phyloP scores from a whole-genome alignment of 495 filamentous ascomycete genomes.

The Aspergillus egyptiacus region DNA sequence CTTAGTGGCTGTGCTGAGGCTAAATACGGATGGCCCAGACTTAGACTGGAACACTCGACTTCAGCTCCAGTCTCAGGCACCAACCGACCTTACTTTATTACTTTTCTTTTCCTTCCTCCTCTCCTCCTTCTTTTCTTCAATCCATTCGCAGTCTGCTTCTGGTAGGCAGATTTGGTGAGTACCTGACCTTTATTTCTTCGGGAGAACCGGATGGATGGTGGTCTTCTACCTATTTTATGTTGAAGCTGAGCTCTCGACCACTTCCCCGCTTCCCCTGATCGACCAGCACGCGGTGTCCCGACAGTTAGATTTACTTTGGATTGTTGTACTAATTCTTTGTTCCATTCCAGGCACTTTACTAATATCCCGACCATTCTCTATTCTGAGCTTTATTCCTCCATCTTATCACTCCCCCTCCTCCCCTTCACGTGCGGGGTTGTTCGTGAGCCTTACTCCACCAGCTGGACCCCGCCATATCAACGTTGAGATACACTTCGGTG shows the following conservation, averaged over 20 bases:
- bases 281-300: neutral
- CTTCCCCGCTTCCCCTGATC: conserved; percentile 4
- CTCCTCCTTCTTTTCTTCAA: neutral
- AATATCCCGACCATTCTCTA: neutral
- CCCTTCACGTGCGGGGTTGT: conserved; percentile 22
- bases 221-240: neutral
- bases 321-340: neutral
- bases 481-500: neutral
- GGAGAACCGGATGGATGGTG: neutral
- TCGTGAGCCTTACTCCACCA: conserved; percentile 16
- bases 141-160: neutral
- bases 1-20: conserved; percentile 7
- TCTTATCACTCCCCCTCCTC: neutral
- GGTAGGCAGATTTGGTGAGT: conserved; percentile 7
- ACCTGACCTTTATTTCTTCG: neutral
- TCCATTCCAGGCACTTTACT: neutral
- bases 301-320: neutral
- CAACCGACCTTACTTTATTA: neutral
- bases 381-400: neutral
- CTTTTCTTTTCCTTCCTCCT: neutral
- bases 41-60: neutral
- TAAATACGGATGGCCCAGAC: conserved; percentile 3
- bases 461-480: conserved; percentile 20
- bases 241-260: neutral
- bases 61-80: conserved; percentile 9